Conservation (phyloP, 495 filamentous ascomycete species). For the Neurospora sp. region DNA sequence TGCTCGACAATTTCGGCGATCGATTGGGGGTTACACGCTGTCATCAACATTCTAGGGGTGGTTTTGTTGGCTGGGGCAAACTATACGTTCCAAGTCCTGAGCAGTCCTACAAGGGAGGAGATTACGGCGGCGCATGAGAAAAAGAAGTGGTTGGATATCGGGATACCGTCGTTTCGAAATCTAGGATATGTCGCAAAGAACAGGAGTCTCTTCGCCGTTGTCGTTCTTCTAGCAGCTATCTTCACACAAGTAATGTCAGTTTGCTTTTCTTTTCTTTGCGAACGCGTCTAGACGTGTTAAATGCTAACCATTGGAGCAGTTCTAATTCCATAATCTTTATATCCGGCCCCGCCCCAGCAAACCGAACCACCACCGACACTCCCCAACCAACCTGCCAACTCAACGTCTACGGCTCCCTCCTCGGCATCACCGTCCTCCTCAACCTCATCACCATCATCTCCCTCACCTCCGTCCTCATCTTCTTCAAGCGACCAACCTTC, state of each 20-base stretch:
- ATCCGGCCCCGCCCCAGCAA: conserved; percentile 14
- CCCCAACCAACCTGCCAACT: conserved; percentile 25
- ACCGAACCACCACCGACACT: conserved; percentile 1
- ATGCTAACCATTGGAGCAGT: conserved; percentile 9
- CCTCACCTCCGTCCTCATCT: conserved; percentile 22
- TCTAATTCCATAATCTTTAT: conserved; percentile 39
- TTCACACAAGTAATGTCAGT: conserved; percentile 35
- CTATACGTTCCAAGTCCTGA: conserved; percentile 41
- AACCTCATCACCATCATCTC: conserved; percentile 28
- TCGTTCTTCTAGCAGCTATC: conserved; percentile 27
- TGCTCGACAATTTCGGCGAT: conserved; percentile 24
- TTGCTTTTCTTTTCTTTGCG: neutral
- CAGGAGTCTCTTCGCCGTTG: conserved; percentile 26
- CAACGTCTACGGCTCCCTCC: conserved; percentile 29
- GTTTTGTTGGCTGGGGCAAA: conserved; percentile 33
- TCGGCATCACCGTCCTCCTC: conserved; percentile 28
- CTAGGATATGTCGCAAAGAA: conserved; percentile 27
- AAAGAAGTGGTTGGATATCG: conserved; percentile 44
- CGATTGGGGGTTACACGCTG: conserved; percentile 26
- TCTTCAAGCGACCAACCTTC: conserved; percentile 21
- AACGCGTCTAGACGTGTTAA: no score
- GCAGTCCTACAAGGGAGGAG: conserved; percentile 42
- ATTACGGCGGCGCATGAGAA: conserved; percentile 36
- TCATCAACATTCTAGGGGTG: conserved; percentile 26
- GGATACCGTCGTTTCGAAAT: conserved; percentile 41